These are phyloP conservation scores for Mariannaea elegans DNA, from an alignment of 2,329 filamentous ascomycete genomes.

Conservation along the genomic window DNA sequence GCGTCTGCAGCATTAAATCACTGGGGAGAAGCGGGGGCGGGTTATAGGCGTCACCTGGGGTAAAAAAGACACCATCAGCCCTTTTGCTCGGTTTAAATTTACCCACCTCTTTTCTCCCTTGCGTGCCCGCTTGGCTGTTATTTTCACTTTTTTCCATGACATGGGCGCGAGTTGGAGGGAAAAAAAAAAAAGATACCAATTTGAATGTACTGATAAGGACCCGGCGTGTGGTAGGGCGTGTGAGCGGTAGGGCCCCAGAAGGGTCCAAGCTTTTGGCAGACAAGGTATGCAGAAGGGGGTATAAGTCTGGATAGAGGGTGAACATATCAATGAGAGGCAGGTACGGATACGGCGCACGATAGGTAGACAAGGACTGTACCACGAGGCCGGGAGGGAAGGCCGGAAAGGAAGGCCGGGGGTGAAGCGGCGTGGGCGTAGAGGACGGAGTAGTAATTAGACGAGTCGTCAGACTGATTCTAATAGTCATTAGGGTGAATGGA, in stretches of 20 bases:
- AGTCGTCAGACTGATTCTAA: no score
- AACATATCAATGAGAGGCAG: slow-evolving; percentile 9
- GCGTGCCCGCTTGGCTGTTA: slow-evolving; percentile 1
- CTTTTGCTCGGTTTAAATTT: slow-evolving; percentile 1
- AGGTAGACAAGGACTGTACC: not conserved
- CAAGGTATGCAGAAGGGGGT: not conserved
- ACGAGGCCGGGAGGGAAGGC: slow-evolving; percentile 12
- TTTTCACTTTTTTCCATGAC: slow-evolving; percentile 16
- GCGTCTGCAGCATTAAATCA: slow-evolving; percentile 28
- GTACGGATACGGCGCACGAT: slow-evolving; percentile 5
- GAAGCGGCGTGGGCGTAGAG: not conserved
- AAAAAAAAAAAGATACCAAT: slow-evolving; percentile 24
- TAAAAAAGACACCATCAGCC: slow-evolving; percentile 33
- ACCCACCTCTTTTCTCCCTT: not conserved
- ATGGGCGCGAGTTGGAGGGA: slow-evolving; percentile 14
- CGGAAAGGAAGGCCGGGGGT: not conserved
- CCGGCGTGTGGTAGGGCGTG: slow-evolving; percentile 23
- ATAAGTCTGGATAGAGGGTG: slow-evolving; percentile 8
- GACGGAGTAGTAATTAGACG: no score
- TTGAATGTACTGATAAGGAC: slow-evolving; percentile 39
- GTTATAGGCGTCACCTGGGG: slow-evolving; percentile 34
- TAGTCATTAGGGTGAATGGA: no score
- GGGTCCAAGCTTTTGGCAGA: slow-evolving; percentile 7
- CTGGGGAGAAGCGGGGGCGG: slow-evolving; percentile 25
- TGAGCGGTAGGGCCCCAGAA: not conserved